Base-by-base conservation (phyloP, 2,329 filamentous ascomycete genomes). In the Colletotrichum nymphaeae region DNA sequence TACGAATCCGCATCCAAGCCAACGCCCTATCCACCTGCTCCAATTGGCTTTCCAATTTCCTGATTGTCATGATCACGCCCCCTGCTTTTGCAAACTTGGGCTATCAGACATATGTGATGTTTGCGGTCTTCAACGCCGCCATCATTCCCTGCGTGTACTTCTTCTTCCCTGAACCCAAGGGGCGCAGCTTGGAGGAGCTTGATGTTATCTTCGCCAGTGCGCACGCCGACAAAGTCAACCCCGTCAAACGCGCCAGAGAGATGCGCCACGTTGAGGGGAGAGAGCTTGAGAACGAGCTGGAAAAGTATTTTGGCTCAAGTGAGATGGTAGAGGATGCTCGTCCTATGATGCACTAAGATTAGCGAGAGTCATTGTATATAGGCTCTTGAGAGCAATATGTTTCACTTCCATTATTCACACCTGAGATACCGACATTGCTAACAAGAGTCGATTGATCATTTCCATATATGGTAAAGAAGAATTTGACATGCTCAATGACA, bases 41-140 rank as follows among this genome's bases (percentile, higher is more conserved):
- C 49, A 91, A 91, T 80, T 91, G 89, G 89, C 82, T 88, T 19
- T 88, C 87, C 81, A 90, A 91, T 80, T 92, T 92, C 80, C 83
- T 92, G 78, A 89, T 93, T 28, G 91, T 93, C 63, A 91, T 92
- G 87, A 89, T 93, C 63, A 91, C 90, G 0, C 91, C 90, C 0
- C 86, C 89, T 7, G 88, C 90, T 5, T 90, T 93, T 69, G 77
- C 82, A 62, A 87, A 85, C 62, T 83, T 90, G 3, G 83, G 85
- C 5, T 90, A 87, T 83, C 85, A 84, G 67, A 90, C 87, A 66
- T 90, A 88, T 78, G 83, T 89, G 57, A 86, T 90, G 75, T 91
- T 88, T 79, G 86, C 87, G 2, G 83, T 84, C n/a, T 84, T 88
- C 76, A 89, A 88, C 80, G 86, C 85, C 49, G 80, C 82, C 22